Evolutionary conservation across 1,284 basidiomycete genomes (phyloP), one percentile per base, ranked within the genome.

Genomic region (Ustilago xerochloae): DNA sequence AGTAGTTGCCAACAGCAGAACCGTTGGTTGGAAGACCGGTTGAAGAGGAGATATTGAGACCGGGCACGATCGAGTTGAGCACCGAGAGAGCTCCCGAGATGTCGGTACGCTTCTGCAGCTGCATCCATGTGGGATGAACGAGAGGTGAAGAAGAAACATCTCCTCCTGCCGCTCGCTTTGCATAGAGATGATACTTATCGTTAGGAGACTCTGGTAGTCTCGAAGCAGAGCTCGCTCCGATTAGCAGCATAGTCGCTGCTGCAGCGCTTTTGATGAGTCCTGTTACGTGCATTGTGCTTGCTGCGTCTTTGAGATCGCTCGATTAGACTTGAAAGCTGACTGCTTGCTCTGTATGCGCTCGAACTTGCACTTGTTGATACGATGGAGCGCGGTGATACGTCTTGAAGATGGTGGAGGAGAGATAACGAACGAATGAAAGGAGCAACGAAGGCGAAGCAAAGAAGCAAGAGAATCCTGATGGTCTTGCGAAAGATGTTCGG

Each of bases 31-130:
- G 20, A 13, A 45, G 47, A 18, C 49, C 50, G 28, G 28, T 48
- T 13, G 50, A 39, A 2, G 49, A 47, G 1, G 62, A 48, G 38
- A 58, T 26, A 26, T 64, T 64, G 43, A 64, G 62, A 16, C 62
- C 62, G 29, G 62, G 62, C n/a, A 64, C 54, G 38, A 64, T 57
- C 20, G 55, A 64, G 12, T 51, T 38, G 33, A 64, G 50, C 20
- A 52, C 36, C 1, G 29, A 18, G 13, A 64, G 49, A 1, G 48
- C 54, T 2, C 41, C 41, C 33, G 61, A 63, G 35, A 57, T 47
- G 12, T 64, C 62, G 1, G 49, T 26, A 8, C 50, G 54, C 49
- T 64, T 57, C 45, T 52, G 49, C 20, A 64, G 20, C 20, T 57
- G 54, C 62, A 53, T 58, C 62, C 62, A 64, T 10, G 36, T 58